Evolutionary conservation across 306 rosid genomes (phyloP), one percentile per base, ranked within the genome.

Genomic region (Dryas drummondii): DNA sequence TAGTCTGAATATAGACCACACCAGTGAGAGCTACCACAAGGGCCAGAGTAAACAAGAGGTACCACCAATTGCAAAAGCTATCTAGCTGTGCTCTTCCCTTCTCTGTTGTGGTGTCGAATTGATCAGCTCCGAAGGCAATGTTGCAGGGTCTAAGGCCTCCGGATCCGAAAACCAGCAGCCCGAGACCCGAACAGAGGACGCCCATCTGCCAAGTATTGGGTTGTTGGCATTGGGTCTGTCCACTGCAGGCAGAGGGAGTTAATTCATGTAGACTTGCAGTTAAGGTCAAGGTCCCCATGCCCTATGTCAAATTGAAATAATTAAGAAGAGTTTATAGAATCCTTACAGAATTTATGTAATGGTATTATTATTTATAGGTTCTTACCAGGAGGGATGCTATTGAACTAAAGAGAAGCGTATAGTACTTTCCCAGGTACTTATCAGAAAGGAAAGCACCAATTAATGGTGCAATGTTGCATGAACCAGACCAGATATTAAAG

Each of bases 91-190:
- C 68, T 70, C 75, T 26, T 19, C 94, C 94, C 71, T 84, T 81
- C 69, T 81, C 81, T 0, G 88, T 86, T 9, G 68, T 77, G 48
- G 73, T 75, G 57, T 89, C 86, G 17, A 91, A 87, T n/a, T 89
- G 92, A 63, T 91, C 86, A 5, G 91, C 91, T 22, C 97, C 97
- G 37, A 89, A 91, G 81, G 94, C 82, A 80, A 91, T 86, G 80
- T 89, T 89, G 80, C 91, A 91, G 7, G 92, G 89, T 61, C 92
- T 80, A n/a, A 86, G 76, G 47, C 88, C 82, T n/a, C 89, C 89
- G 15, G 82, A 81, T 16, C 94, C 92, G 14, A 84, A 17, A 42
- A 86, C 80, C 1, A 86, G 56, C 5, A 91, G 53, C 9, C 84
- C 91, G 7, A 87, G 85, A 16, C 82, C 90, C 5, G 4, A n/a